Evolutionary conservation across 306 rosid genomes (phyloP).

Genomic region (Geum urbanum): DNA sequence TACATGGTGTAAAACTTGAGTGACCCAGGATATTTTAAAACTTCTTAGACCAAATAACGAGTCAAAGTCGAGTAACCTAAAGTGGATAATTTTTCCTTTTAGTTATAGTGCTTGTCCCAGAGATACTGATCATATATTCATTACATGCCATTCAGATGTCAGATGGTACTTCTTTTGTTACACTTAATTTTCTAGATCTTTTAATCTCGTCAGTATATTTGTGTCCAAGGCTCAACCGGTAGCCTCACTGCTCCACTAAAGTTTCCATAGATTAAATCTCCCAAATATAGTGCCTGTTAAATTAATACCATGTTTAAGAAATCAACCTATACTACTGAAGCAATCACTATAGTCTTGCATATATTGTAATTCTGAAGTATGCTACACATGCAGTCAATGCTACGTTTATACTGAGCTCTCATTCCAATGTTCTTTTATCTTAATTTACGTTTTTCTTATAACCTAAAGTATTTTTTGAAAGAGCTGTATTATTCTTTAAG

Average conservation of each 20-base stretch:
- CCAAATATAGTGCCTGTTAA: neutral
- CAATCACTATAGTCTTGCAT: neutral
- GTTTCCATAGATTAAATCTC: neutral
- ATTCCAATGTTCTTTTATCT: neutral
- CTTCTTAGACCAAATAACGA: no score
- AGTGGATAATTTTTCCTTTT: no score
- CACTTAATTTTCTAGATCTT: neutral
- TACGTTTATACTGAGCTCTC: no score
- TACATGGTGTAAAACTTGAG: no score
- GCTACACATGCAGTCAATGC: neutral
- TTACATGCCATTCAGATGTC: neutral
- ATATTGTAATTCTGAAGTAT: neutral
- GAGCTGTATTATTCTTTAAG: neutral
- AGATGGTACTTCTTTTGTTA: neutral
- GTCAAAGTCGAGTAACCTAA: no score
- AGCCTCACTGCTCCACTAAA: neutral
- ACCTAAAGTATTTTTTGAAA: neutral
- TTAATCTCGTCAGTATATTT: neutral
- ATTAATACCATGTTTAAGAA: neutral
- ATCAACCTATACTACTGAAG: neutral
- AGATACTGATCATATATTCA: neutral
- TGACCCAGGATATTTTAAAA: no score
- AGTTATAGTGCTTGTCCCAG: neutral
- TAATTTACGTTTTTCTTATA: neutral
- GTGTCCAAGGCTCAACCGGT: neutral